Base-by-base conservation (phyloP, 2,329 filamentous ascomycete genomes). In the Fusarium sp. region DNA sequence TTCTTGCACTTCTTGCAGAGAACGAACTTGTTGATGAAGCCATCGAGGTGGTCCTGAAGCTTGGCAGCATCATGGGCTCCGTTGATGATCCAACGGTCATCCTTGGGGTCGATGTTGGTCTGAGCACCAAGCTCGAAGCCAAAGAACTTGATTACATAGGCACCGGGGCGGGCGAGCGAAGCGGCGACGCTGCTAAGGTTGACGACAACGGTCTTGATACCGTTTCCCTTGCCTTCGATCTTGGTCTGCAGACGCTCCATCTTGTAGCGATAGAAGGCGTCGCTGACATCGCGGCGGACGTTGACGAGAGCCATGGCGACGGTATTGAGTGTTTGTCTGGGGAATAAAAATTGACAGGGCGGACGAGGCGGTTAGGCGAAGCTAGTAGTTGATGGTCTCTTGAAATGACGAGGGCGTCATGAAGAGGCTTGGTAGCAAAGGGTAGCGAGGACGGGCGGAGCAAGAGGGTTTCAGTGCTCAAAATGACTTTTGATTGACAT, bases 1-100 rank as follows among this genome's bases (percentile, higher is more conserved):
- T 99, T 99, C 91, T 98, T 98, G 92, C 96, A 99, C 84, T 97
- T 96, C 88, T 97, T 97, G 93, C 96, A 99, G 74, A 99, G 95
- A 80, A 99, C 96, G 78, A 98, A 99, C 87, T 94, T 98, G 88
- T 92, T 90, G 87, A 99, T 99, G 90, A 99, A 99, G 79, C 95
- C 95, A 83, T 98, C 96, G 57, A 99, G 93, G 79, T 98, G 95
- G 83, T 98, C 96, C 88, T 99, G 96, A 57, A 99, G 93, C 89
- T 98, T 98, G 84, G 89, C 87, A 72, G 96, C 92, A 77, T 99
- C 96, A 83, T 99, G 96, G 77, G 96, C 94, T 82, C 96, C 96
- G 86, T 99, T 99, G 90, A 99, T 98, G 87, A 99, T 99, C 96
- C 96, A 99, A 83, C 96, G 96, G 83, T 99, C 96, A 83, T 98